Base-by-base conservation (phyloP, 176 grass and related monocot genomes). In the Olyra latifolia region DNA sequence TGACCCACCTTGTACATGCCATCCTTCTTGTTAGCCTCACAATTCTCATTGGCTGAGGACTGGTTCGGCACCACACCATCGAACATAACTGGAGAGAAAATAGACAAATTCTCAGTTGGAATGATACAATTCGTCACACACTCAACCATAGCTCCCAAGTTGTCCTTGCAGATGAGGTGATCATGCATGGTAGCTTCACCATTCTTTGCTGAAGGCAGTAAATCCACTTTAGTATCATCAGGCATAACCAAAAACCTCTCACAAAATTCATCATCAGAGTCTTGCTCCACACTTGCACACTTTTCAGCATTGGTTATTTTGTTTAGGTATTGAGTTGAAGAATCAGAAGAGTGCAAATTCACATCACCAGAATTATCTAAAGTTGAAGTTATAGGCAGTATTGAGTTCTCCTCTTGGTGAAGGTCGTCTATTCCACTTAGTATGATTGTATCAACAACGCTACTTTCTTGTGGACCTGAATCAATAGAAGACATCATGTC, bases 401-500 rank as follows among this genome's bases (percentile, higher is more conserved):
- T 32, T 7, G 48, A 24, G 1, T 43, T 24, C 23, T 80, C 43
- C 6, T 14, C 54, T 63, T 25, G 13, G 0, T 24, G 13, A 81
- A 82, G 6, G 62, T 62, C 24, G 7, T 70, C 5, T 71, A 69
- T 43, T 76, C 44, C 54, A 76, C 28, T n/a, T 4, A 5, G 29
- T 52, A 40, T 50, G 20, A 49, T 52, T 14, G 3, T 48, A 52
- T 63, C 69, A 53, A 12, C 56, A 73, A 42, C 32, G 24, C 19
- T 52, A 48, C 63, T 42, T 25, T 30, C 62, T 22, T 44, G 53
- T 76, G 78, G 69, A 76, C 63, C 78, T 87, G 63, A 17, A 80
- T n/a, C 39, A 74, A 76, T 2, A 6, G 19, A 13, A 76, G 15
- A 17, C 23, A 54, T 24, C 23, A 4, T 44, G 11, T 58, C 4